These are phyloP conservation scores for Hypoxylon lenormandii DNA, from an alignment of 495 filamentous ascomycete genomes.

Conservation along the genomic window DNA sequence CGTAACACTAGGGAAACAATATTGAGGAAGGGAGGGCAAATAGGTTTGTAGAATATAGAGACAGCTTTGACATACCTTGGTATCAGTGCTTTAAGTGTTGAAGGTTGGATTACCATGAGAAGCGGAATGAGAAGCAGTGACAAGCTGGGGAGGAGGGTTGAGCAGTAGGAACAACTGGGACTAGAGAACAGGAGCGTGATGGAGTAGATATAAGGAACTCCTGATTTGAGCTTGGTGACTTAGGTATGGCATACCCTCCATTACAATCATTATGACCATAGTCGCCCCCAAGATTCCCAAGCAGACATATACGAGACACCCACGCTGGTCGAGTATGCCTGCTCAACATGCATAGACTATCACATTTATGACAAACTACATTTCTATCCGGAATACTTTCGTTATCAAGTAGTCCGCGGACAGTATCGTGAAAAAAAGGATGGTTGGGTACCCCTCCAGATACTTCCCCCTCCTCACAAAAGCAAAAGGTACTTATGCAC, in stretches of 20 bases:
- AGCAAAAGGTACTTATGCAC: conserved; percentile 11
- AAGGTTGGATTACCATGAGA: too few relatives aligned
- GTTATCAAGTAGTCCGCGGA: background rate
- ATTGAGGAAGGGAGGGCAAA: background rate
- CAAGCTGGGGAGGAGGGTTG: background rate
- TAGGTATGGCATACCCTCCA: background rate
- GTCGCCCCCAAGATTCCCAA: background rate
- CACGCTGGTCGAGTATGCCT: background rate
- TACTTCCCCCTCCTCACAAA: conserved; percentile 5
- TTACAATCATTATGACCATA: background rate
- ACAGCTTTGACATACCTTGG: too few relatives aligned
- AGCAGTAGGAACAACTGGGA: background rate
- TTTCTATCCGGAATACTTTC: conserved; percentile 8
- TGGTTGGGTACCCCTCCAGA: background rate
- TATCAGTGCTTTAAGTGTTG: too few relatives aligned
- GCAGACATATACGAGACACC: background rate
- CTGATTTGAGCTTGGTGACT: background rate
- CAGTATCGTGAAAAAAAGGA: background rate
- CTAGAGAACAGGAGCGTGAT: background rate
- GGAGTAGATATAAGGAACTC: background rate
- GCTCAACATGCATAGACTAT: background rate
- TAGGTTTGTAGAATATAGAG: background rate
- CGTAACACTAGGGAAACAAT: background rate
- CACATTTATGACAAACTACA: conserved; percentile 12
- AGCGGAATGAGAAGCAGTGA: too few relatives aligned